Evolutionary conservation across 306 rosid species (phyloP), one percentile per base, ranked within the genome.

Genomic region (Fagus sylvatica): DNA sequence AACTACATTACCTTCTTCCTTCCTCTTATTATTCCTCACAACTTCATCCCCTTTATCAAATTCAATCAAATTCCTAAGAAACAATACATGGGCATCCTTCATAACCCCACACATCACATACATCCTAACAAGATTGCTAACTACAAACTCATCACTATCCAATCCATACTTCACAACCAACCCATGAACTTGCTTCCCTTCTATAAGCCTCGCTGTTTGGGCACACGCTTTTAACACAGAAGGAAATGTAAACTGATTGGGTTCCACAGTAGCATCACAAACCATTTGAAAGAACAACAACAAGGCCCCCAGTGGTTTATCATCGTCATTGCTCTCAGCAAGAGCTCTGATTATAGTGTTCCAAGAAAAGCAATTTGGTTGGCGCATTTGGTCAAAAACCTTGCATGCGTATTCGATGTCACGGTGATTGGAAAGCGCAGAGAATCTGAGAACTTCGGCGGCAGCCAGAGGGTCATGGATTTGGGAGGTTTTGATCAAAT

Each of bases 191-290:
- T 90, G 88, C 74, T 56, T 86, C 67, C 96, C 98, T 85, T 88
- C 87, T 65, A 40, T 83, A 73, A 84, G 81, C 82, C 77, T 57
- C 40, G 82, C 86, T 12, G 54, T 56, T 62, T 80, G 78, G 13
- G 93, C 86, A 60, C 98, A 90, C 7, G 91, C 98, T 75, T 89
- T 93, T 66, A 93, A 77, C 69, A 86, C 90, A 22, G 91, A 90
- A 42, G 96, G 98, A 74, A 90, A 88, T 4, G 94, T 89, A 78
- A 90, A 93, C 17, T 73, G 68, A 59, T 90, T 90, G 71, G 98
- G 93, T 43, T 59, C 83, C 34, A 82, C 93, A 49, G n/a, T 22
- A 39, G 85, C 90, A 80, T 78, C 85, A 77, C 49, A 76, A 37
- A 85, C 61, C 94, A 93, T 89, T 74, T 30, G 82, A 69, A 77